Percentiles rank a stretch among this genome's conserved stretches.
These are phyloP conservation scores for Beauveria scarabaeidicola DNA, from an alignment of 2,329 filamentous ascomycete genomes.

Conservation along the genomic window DNA sequence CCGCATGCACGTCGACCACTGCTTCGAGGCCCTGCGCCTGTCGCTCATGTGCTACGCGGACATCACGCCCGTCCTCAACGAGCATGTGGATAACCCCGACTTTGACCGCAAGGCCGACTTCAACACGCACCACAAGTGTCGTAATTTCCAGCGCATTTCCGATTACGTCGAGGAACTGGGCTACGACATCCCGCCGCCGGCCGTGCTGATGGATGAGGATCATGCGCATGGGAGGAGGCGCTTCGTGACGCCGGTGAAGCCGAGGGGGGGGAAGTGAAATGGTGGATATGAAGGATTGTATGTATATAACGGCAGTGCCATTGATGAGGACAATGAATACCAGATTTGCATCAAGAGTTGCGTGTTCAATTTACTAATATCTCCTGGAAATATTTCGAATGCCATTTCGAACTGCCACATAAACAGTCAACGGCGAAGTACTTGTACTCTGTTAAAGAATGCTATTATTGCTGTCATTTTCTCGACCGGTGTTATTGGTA, in stretches of 20 bases:
- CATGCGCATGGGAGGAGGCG: neutral
- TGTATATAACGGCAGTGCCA: neutral
- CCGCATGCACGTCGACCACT: constrained; percentile 22
- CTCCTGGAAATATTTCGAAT: no score
- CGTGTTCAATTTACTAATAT: neutral
- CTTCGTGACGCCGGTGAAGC: constrained; percentile 5
- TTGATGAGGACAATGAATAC: neutral
- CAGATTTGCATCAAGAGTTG: neutral
- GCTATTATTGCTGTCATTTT: neutral
- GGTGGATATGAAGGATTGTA: neutral
- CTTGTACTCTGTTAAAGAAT: neutral
- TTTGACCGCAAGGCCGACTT: constrained; percentile 11
- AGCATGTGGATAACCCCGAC: constrained; percentile 1
- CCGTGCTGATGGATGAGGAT: neutral
- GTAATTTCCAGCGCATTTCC: constrained; percentile 8
- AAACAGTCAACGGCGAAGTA: neutral
- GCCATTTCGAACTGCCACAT: no score
- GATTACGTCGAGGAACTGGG: constrained; percentile 10
- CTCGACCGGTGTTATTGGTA: no score
- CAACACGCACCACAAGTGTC: constrained; percentile 12
- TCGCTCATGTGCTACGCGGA: constrained; percentile 12
- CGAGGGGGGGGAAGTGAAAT: neutral
- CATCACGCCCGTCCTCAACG: constrained; percentile 12
- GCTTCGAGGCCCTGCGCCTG: constrained; percentile 22
- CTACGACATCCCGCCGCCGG: constrained; percentile 6